A percentile compares a stretch with the other conserved stretches of the same genome.
Evolutionary conservation across 169 alveolate species (phyloP).

Genomic region (Babesia ovata): DNA sequence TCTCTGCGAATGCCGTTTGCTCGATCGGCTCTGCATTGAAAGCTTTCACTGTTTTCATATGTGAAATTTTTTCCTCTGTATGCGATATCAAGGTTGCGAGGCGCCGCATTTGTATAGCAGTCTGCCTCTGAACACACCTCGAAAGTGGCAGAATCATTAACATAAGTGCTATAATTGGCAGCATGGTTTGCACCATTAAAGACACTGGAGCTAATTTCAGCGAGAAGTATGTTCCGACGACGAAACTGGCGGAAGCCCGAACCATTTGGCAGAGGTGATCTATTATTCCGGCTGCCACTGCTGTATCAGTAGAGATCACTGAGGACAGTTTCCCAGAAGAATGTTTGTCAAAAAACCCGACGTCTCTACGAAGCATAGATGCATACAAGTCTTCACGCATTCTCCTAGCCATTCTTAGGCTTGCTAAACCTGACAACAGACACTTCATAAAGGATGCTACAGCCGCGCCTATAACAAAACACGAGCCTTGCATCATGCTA

Average conservation of each 20-base stretch:
- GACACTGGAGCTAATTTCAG: slow-evolving; percentile 41
- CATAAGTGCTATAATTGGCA: slow-evolving; percentile 29
- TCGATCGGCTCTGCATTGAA: slow-evolving; percentile 48
- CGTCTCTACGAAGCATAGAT: slow-evolving; percentile 57
- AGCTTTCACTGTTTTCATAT: slow-evolving; percentile 51
- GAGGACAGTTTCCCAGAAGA: slow-evolving; percentile 65
- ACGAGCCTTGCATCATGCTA: slow-evolving; percentile 19
- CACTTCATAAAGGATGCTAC: slow-evolving; percentile 36
- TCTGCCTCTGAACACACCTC: slow-evolving; percentile 27
- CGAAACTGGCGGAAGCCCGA: slow-evolving; percentile 33
- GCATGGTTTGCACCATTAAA: slow-evolving; percentile 28
- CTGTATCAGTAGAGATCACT: slow-evolving; percentile 64
- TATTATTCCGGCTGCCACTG: slow-evolving; percentile 54
- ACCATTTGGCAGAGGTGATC: slow-evolving; percentile 37
- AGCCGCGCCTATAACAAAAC: slow-evolving; percentile 21
- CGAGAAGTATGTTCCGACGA: slow-evolving; percentile 40
- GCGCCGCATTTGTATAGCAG: slow-evolving; percentile 18
- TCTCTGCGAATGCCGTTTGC: slow-evolving; percentile 6
- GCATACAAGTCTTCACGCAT: slow-evolving; percentile 61
- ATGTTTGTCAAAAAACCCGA: slow-evolving; percentile 62
- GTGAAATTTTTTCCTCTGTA: slow-evolving; percentile 32
- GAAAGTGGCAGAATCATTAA: slow-evolving; percentile 26
- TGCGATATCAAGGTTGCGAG: slow-evolving; percentile 23
- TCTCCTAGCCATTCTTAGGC: slow-evolving; percentile 61
- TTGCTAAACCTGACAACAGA: slow-evolving; percentile 32